Evolutionary conservation across 202 grass and related monocot genomes (phyloP).

Genomic region (Eragrostis tef): DNA sequence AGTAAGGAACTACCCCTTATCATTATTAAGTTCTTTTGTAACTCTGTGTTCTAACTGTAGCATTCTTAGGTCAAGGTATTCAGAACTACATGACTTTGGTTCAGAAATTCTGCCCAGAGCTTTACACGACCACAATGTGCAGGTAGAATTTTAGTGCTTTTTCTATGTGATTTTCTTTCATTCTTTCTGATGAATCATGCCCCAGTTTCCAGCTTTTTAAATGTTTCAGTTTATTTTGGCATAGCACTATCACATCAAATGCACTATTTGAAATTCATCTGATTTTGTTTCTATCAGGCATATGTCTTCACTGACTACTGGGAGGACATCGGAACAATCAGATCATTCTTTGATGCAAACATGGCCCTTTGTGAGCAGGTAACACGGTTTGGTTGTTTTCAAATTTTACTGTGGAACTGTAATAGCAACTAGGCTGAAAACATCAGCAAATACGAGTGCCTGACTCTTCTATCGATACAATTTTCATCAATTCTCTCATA

Average conservation of each 20-base stretch:
- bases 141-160: slow-evolving; percentile 40
- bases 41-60: slow-evolving; percentile 9
- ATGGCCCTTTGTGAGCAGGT: slow-evolving; percentile 76
- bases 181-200: not conserved
- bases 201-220: not conserved
- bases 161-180: not conserved
- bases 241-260: not conserved
- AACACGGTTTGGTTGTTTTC: not conserved
- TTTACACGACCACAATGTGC: slow-evolving; percentile 60
- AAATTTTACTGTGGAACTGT: not conserved
- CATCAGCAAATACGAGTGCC: not conserved
- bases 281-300: slow-evolving; percentile 52
- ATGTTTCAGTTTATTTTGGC: not conserved
- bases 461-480: not conserved
- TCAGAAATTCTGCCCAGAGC: slow-evolving; percentile 75
- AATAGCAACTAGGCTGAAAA: not conserved
- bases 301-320: slow-evolving; percentile 75
- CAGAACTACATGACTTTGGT: slow-evolving; percentile 72
- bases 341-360: slow-evolving; percentile 82
- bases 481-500: not conserved
- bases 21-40: not conserved
- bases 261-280: slow-evolving; percentile 1
- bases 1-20: slow-evolving; percentile 37
- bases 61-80: slow-evolving; percentile 64
- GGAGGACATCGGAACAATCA: slow-evolving; percentile 88